phyloP scores from a whole-genome alignment of 805 yeast genomes.

The Starmerella potacharoeniae region DNA sequence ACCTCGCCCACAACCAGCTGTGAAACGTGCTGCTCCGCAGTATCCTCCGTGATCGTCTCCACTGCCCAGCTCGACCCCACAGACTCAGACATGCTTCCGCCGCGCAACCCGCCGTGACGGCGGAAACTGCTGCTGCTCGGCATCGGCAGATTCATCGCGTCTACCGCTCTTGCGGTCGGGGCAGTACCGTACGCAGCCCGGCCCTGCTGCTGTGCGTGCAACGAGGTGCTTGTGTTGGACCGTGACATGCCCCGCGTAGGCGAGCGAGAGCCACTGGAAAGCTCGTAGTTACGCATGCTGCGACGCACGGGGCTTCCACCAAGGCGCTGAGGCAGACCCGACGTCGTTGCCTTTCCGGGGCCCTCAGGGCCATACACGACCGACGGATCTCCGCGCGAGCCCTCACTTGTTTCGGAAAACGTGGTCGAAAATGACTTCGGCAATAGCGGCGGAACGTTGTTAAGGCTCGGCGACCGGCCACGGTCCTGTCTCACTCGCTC shows the following conservation, averaged over 20 bases:
- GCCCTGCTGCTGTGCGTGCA: neutral
- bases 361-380: neutral
- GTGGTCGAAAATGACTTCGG: neutral
- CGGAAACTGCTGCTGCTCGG: neutral
- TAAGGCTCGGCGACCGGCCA: neutral
- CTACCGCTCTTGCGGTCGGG: neutral
- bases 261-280: neutral
- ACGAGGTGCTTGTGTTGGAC: neutral
- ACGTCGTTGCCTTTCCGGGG: neutral
- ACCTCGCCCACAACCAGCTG: slow-evolving; percentile 92
- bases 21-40: slow-evolving; percentile 44
- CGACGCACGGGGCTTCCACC: neutral
- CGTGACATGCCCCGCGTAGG: neutral
- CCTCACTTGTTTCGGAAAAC: neutral
- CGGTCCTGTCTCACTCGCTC: neutral
- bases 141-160: slow-evolving; percentile 1
- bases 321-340: neutral
- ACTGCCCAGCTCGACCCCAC: slow-evolving; percentile 9
- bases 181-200: neutral
- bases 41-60: slow-evolving; percentile 40
- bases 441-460: neutral
- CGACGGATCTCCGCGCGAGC: neutral
- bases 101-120: neutral
- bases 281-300: neutral
- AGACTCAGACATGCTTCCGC: neutral